Percentiles rank a stretch among this genome's conserved stretches.
These are phyloP conservation scores for Annona cherimola DNA, from an alignment of 164 flowering plant genomes.

Conservation along the genomic window DNA sequence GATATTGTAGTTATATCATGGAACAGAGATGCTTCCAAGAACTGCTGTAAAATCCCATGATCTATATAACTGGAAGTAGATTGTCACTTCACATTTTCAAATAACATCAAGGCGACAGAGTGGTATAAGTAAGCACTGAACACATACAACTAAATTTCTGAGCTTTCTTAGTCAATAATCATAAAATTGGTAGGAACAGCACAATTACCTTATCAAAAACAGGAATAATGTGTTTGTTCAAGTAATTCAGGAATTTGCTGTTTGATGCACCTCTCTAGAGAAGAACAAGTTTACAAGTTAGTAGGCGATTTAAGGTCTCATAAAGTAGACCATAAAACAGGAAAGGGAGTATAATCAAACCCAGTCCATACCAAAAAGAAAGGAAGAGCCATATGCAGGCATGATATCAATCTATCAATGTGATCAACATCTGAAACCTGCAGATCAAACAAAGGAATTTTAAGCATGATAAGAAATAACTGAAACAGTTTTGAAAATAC, in stretches of 20 bases:
- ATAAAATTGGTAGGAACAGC: background rate
- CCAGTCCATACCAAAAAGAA: slow-evolving; percentile 58
- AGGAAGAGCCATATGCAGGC: slow-evolving; percentile 85
- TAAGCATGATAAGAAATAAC: background rate
- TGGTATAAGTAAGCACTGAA: no score
- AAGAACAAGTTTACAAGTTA: slow-evolving; percentile 6
- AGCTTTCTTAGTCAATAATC: background rate
- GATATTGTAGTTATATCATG: no score
- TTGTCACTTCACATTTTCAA: no score
- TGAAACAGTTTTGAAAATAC: no score
- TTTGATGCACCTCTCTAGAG: slow-evolving; percentile 90
- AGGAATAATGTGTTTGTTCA: slow-evolving; percentile 81
- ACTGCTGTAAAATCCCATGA: no score
- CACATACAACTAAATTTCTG: background rate
- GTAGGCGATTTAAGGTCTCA: background rate
- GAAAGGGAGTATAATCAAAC: background rate
- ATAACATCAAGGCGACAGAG: no score
- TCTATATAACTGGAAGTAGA: no score
- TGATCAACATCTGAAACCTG: slow-evolving; percentile 92
- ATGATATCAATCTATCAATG: slow-evolving; percentile 81
- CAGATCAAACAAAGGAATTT: slow-evolving; percentile 16
- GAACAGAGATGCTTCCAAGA: no score
- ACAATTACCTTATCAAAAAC: slow-evolving; percentile 77
- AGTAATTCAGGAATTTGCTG: slow-evolving; percentile 79
- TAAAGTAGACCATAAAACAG: background rate